phyloP scores from a whole-genome alignment of 2,329 filamentous ascomycete species.

The Fusarium agapanthi region DNA sequence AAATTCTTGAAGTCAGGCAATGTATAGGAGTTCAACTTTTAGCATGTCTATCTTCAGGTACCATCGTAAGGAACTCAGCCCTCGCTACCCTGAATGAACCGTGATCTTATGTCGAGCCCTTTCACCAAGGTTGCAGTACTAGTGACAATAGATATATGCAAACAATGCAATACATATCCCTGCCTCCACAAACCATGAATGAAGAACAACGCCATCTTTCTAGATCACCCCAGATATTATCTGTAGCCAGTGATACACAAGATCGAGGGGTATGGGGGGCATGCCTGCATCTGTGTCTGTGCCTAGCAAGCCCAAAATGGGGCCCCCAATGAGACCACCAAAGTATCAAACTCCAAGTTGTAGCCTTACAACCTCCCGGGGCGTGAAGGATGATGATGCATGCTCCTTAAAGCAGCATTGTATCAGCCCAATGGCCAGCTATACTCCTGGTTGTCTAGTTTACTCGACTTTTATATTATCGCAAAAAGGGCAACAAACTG shows the following conservation, averaged over 20 bases:
- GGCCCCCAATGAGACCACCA: conserved; percentile 26
- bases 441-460: not conserved
- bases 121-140: not conserved
- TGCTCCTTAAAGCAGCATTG: not conserved
- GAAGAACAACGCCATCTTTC: conserved; percentile 10
- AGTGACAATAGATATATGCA: not conserved
- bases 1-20: not conserved
- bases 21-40: not conserved
- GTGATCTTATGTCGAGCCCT: not conserved
- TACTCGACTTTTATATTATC: not conserved
- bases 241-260: conserved; percentile 27
- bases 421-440: not conserved
- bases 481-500: not conserved
- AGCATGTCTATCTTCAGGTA: not conserved
- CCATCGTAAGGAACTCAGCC: not conserved
- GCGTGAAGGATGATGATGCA: not conserved
- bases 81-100: not conserved
- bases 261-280: conserved; percentile 25
- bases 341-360: not conserved
- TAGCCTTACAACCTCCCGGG: not conserved
- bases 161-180: not conserved
- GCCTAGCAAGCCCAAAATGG: conserved; percentile 20
- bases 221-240: conserved; percentile 13
- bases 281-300: conserved; percentile 6
- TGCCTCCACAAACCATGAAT: not conserved